Conservation (phyloP, 257 asterid genomes). For the Cynanchum wilfordii region DNA sequence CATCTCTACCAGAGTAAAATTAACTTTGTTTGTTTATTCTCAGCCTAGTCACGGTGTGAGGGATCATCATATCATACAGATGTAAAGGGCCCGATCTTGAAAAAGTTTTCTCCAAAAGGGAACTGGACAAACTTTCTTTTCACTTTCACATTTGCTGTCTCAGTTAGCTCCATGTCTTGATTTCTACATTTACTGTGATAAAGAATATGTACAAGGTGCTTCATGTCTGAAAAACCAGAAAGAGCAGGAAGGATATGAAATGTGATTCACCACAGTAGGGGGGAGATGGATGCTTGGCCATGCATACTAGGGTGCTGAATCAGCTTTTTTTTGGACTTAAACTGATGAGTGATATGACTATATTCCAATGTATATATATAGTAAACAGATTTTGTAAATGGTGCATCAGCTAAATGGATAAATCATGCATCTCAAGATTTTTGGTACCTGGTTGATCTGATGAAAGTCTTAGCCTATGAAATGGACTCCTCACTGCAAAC, state of each 20-base stretch:
- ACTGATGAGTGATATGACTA: too few relatives aligned
- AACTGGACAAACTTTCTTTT: too few relatives aligned
- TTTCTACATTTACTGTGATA: neutral
- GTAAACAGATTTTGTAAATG: neutral
- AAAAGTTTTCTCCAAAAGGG: too few relatives aligned
- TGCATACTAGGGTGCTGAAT: too few relatives aligned
- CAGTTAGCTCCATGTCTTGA: too few relatives aligned
- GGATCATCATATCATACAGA: too few relatives aligned
- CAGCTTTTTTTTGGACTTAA: neutral
- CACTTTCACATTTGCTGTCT: too few relatives aligned
- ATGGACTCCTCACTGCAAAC: constrained; percentile 30
- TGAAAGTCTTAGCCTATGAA: constrained; percentile 5
- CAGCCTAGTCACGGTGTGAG: too few relatives aligned
- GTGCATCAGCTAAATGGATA: neutral
- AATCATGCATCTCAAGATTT: neutral
- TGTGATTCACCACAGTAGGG: neutral
- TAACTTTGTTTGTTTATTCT: too few relatives aligned
- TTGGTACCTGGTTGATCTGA: neutral
- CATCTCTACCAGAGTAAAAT: too few relatives aligned
- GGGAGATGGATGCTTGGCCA: neutral
- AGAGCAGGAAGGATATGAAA: neutral
- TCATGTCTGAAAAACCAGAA: neutral
- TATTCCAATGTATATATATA: neutral
- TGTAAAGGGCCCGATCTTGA: too few relatives aligned
- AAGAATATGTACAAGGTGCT: neutral